These are phyloP conservation scores for Canna indica DNA, from an alignment of 176 grass and related monocot species.

Conservation along the genomic window DNA sequence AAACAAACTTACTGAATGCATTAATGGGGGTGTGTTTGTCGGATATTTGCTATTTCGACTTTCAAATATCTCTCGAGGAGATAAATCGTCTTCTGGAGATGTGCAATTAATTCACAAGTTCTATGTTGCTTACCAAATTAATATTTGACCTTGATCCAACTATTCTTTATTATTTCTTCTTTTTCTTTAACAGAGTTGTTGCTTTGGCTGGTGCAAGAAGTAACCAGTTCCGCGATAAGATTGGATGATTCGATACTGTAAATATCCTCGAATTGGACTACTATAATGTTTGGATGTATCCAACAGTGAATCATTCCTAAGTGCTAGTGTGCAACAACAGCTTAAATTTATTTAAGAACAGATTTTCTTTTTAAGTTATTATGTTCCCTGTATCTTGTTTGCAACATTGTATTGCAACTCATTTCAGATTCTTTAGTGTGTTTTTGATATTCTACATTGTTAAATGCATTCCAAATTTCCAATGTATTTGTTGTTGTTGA, in stretches of 20 bases:
- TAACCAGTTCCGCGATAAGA: not conserved
- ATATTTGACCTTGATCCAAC: not conserved
- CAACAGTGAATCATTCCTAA: not conserved
- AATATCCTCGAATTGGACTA: not conserved
- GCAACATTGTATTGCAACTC: not conserved
- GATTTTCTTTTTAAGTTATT: not conserved
- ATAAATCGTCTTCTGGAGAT: not conserved
- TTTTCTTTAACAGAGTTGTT: constrained; percentile 1
- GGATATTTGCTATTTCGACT: too few species aligned
- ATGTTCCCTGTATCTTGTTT: not conserved
- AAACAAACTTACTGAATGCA: too few species aligned
- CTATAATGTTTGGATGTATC: not conserved
- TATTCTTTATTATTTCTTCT: not conserved
- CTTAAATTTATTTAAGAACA: not conserved
- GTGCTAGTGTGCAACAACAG: not conserved
- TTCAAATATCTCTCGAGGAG: not conserved
- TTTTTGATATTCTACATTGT: not conserved
- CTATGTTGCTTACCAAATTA: too few species aligned
- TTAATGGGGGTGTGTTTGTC: too few species aligned
- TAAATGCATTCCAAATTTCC: not conserved
- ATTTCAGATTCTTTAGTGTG: constrained; percentile 1
- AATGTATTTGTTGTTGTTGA: too few species aligned
- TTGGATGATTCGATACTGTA: not conserved
- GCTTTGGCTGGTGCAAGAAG: constrained; percentile 2
- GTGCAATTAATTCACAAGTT: too few species aligned